A percentile compares a stretch with the other conserved stretches of the same genome.
phyloP scores from a whole-genome alignment of 345 rosid genomes.

The Hevea brasiliensis region DNA sequence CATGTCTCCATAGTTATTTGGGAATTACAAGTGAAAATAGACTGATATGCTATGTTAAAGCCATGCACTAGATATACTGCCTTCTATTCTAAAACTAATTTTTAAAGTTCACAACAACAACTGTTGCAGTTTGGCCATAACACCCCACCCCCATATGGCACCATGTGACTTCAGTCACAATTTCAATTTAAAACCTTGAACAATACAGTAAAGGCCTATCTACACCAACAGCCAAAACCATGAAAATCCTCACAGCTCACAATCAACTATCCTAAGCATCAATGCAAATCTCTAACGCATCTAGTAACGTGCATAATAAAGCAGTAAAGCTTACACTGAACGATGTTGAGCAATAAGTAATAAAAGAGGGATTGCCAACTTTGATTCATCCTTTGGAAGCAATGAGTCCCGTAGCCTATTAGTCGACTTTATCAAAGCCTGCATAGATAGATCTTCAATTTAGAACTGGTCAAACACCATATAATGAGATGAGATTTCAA shows the following conservation, averaged over 20 bases:
- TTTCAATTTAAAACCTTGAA: background rate
- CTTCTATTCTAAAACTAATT: background rate
- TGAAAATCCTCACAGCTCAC: background rate
- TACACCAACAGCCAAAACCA: background rate
- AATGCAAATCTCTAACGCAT: background rate
- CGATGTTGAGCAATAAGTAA: conserved; percentile 95
- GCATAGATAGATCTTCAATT: conserved; percentile 24
- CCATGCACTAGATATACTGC: background rate
- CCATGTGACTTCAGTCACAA: background rate
- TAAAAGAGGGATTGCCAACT: conserved; percentile 85
- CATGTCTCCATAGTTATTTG: no score
- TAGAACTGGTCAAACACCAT: background rate
- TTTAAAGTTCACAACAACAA: background rate
- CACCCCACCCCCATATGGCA: background rate
- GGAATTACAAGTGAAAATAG: no score
- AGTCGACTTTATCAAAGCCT: conserved; percentile 94
- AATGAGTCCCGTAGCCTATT: conserved; percentile 88
- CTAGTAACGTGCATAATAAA: conserved; percentile 3
- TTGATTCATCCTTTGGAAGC: conserved; percentile 93
- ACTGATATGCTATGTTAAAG: no score
- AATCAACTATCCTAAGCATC: background rate
- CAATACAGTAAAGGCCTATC: background rate
- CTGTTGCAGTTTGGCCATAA: background rate
- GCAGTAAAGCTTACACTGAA: conserved; percentile 66
- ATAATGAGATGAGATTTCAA: background rate